These are phyloP conservation scores for Tolypocladium ovalisporum DNA, from an alignment of 2,329 filamentous ascomycete species.

Conservation along the genomic window DNA sequence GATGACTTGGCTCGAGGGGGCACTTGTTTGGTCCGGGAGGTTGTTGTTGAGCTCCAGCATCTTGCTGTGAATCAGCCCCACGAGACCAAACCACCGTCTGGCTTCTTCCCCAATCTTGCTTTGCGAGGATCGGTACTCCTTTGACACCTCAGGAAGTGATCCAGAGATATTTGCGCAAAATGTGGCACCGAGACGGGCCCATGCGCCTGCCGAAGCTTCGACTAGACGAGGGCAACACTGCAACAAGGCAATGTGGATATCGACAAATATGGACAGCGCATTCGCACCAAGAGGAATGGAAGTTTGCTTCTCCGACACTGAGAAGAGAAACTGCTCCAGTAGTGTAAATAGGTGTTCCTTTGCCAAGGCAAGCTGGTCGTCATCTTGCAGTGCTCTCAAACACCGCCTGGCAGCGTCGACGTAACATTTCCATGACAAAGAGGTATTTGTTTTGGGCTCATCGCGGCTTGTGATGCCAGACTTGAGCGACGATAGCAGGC, in stretches of 20 bases:
- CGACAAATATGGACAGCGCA: conserved; percentile 29
- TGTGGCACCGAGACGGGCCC: conserved; percentile 48
- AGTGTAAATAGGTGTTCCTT: conserved; percentile 42
- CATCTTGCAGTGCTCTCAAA: conserved; percentile 29
- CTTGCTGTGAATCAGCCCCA: conserved; percentile 30
- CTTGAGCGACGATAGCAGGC: conserved; percentile 57
- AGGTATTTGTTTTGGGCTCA: conserved; percentile 58
- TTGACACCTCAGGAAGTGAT: conserved; percentile 73
- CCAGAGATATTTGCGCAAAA: conserved; percentile 59
- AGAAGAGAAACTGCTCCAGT: conserved; percentile 42
- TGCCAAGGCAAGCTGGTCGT: conserved; percentile 34
- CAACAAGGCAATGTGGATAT: conserved; percentile 34
- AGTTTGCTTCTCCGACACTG: conserved; percentile 25
- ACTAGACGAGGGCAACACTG: conserved; percentile 29
- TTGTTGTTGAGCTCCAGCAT: conserved; percentile 9
- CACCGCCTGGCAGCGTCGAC: conserved; percentile 51
- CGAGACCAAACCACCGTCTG: conserved; percentile 54
- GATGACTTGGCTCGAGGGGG: conserved; percentile 19
- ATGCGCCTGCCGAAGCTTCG: conserved; percentile 44
- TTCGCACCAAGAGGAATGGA: conserved; percentile 21
- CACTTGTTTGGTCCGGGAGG: conserved; percentile 16
- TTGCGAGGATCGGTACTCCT: conserved; percentile 65
- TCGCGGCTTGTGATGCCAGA: conserved; percentile 63
- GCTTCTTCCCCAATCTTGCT: conserved; percentile 54
- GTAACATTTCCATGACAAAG: conserved; percentile 66